A percentile compares a stretch with the other conserved stretches of the same genome.
phyloP scores from a whole-genome alignment of 805 yeast genomes.

The Wickerhamomyces silvicola region DNA sequence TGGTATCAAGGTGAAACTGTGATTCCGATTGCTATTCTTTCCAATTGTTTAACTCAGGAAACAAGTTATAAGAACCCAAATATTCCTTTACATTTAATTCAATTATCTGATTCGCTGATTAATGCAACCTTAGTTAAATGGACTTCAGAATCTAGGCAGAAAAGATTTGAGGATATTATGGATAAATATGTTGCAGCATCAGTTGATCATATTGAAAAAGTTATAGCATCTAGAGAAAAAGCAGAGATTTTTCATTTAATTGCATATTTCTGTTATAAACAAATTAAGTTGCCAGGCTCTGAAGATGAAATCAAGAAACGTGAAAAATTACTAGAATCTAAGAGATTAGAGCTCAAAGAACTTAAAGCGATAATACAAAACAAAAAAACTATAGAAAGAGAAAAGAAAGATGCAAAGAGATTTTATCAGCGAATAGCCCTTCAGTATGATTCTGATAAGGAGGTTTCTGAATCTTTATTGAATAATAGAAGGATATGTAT shows the following conservation, averaged over 20 bases:
- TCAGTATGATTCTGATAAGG: conserved; percentile 44
- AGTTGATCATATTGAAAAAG: conserved; percentile 9
- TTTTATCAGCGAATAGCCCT: conserved; percentile 43
- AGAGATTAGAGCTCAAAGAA: conserved; percentile 42
- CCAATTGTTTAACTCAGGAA: conserved; percentile 16
- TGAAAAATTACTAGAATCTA: conserved; percentile 33
- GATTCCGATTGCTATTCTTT: conserved; percentile 52
- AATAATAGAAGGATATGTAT: conserved; percentile 38
- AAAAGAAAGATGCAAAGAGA: conserved; percentile 45
- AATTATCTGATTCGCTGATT: conserved; percentile 19
- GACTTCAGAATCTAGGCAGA: conserved; percentile 67
- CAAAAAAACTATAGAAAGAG: conserved; percentile 34
- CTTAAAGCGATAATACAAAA: conserved; percentile 39
- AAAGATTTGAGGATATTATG: conserved; percentile 53
- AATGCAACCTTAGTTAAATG: conserved; percentile 52
- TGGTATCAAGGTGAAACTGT: conserved; percentile 59
- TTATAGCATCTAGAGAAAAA: conserved; percentile 20
- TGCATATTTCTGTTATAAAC: conserved; percentile 71
- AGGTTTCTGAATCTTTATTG: conserved; percentile 34
- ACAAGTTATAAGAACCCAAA: conserved; percentile 4
- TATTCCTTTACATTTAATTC: conserved; percentile 6
- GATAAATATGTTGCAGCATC: conserved; percentile 43
- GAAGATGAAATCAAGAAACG: conserved; percentile 38
- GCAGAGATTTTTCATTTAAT: conserved; percentile 50
- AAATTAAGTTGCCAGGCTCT: conserved; percentile 39